A percentile compares a stretch with the other conserved stretches of the same genome.
phyloP scores from a whole-genome alignment of 805 yeast genomes.

The Ogataea pignaliae region DNA sequence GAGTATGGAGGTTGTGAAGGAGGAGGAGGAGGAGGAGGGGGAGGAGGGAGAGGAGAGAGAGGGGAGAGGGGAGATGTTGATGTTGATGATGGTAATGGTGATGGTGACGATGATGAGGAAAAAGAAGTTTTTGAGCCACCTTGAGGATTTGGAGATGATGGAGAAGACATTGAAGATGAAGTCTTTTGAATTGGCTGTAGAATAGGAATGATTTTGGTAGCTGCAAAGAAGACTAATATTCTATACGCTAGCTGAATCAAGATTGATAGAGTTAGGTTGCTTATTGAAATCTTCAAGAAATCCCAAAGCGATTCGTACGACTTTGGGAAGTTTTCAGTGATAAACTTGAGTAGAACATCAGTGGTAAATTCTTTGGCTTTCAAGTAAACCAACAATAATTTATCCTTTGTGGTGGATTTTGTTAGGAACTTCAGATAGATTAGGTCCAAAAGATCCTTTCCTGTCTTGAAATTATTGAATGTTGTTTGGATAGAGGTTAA shows the following conservation, averaged over 20 bases:
- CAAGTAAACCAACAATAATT: slow-evolving; percentile 14
- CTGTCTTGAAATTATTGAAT: slow-evolving; percentile 18
- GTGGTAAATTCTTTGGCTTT: slow-evolving; percentile 24
- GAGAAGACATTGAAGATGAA: slow-evolving; percentile 16
- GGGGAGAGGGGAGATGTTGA: slow-evolving; percentile 1
- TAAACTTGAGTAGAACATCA: slow-evolving; percentile 31
- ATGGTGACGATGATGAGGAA: background rate
- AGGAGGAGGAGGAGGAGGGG: no score
- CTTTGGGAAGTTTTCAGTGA: slow-evolving; percentile 49
- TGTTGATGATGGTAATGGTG: slow-evolving; percentile 3
- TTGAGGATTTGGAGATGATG: slow-evolving; percentile 16
- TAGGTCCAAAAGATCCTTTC: slow-evolving; percentile 13
- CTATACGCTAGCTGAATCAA: slow-evolving; percentile 79
- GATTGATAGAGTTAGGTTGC: slow-evolving; percentile 75
- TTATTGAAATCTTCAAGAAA: slow-evolving; percentile 44
- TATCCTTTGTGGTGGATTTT: slow-evolving; percentile 16
- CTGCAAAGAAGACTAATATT: slow-evolving; percentile 79
- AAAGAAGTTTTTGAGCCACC: background rate
- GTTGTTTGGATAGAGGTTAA: slow-evolving; percentile 31
- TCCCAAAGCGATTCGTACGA: slow-evolving; percentile 53
- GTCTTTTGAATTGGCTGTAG: slow-evolving; percentile 26
- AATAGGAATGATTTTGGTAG: slow-evolving; percentile 86
- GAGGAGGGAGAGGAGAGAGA: background rate
- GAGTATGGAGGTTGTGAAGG: no score
- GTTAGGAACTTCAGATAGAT: slow-evolving; percentile 14